Evolutionary conservation across 2,329 filamentous ascomycete genomes (phyloP), one percentile per base, ranked within the genome.

Genomic region (Aspergillus unguis): DNA sequence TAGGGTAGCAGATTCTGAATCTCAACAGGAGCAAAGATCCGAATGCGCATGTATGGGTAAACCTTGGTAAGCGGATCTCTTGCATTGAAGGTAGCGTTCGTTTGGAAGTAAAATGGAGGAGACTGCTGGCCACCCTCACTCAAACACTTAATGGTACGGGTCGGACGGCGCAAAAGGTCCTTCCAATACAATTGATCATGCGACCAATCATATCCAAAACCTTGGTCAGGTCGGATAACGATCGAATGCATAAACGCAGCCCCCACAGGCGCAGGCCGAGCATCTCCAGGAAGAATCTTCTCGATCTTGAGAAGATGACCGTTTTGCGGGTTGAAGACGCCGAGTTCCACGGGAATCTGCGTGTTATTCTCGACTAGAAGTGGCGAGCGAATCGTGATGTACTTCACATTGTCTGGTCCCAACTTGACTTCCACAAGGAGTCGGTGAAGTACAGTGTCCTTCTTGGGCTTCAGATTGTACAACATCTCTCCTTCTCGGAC

Each of bases 181-280:
- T 85, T 91, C 94, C 94, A 99, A 80, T 90, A 94, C 7, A 99
- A 74, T 37, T 85, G 84, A 66, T 97, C 91, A 44, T 85, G 86
- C 3, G 91, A 96, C 94, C 94, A 99, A 53, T 88, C 85, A 68
- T 96, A 99, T 1, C 94, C 94, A 65, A 99, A 99, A 3, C 94
- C 94, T 63, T 94, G 90, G 67, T 97, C 94, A 1, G 94, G 94
- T 32, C 94, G 85, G 40, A 99, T 79, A 6, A 99, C 81, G 6
- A 96, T 77, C 1, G 87, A 90, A 73, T 97, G 95, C 73, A 95
- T 82, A 67, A 86, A 97, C 0, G 88, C 91, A 1, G 92, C 91
- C 10, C 94, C 95, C 5, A 99, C 91, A 0, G 94, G 94, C 8
- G 91, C 90, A 6, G 94, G 92, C 17, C 91, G 83, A 48, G 86